These are phyloP conservation scores for Trametes maxima DNA, from an alignment of 768 basidiomycete species.

Conservation along the genomic window DNA sequence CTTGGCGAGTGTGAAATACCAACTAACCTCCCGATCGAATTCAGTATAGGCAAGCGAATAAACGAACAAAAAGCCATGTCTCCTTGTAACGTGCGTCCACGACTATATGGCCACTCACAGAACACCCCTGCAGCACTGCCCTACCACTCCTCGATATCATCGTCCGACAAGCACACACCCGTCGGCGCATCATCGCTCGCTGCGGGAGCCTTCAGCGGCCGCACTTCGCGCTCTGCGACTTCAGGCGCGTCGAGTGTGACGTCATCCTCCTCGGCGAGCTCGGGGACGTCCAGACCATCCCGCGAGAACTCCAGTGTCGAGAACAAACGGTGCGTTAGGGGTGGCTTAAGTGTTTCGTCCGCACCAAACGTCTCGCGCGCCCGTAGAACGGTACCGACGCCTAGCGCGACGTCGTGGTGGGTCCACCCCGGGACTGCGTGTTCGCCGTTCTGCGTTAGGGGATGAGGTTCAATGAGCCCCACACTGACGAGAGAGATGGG, in stretches of 20 bases:
- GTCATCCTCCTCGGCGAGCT: constrained; percentile 30
- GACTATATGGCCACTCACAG: too few species aligned
- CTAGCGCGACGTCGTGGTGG: constrained; percentile 50
- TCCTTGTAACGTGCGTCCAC: too few species aligned
- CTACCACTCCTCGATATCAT: constrained; percentile 41
- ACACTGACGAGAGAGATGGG: background rate
- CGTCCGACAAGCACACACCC: constrained; percentile 36
- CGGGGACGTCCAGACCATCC: constrained; percentile 4
- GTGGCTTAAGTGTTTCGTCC: background rate
- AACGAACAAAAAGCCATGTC: too few species aligned
- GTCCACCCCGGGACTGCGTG: constrained; percentile 48
- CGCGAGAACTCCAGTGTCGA: constrained; percentile 51
- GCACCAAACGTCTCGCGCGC: constrained; percentile 38
- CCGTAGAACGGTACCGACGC: constrained; percentile 62
- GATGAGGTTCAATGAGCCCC: background rate
- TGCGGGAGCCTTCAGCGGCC: constrained; percentile 39
- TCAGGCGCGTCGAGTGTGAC: constrained; percentile 24
- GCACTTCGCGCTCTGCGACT: constrained; percentile 34
- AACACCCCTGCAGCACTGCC: too few species aligned
- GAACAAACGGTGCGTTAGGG: constrained; percentile 49
- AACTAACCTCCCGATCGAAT: too few species aligned
- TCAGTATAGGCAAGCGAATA: too few species aligned
- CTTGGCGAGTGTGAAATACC: too few species aligned
- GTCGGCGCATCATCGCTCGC: constrained; percentile 33
- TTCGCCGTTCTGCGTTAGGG: background rate